Percentiles rank a stretch among this genome's conserved stretches.
These are phyloP conservation scores for Luvunga scandens DNA, from an alignment of 345 rosid genomes.

Conservation along the genomic window DNA sequence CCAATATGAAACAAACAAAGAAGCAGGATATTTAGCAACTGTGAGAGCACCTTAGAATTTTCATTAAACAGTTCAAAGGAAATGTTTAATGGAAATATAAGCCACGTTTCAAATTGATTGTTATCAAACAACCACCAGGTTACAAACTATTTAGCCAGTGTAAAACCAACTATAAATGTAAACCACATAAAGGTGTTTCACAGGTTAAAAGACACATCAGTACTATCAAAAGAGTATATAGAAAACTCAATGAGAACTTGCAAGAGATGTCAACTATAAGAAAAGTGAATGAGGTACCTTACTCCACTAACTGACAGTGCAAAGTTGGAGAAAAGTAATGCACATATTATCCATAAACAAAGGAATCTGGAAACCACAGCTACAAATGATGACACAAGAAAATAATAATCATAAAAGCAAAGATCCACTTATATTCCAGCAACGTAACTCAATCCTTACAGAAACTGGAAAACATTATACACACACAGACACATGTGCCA, in stretches of 20 bases:
- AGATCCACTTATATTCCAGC: neutral
- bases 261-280: neutral
- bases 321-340: slow-evolving; percentile 11
- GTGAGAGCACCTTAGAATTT: neutral
- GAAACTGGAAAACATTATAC: neutral
- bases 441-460: neutral
- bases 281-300: slow-evolving; percentile 14
- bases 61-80: neutral
- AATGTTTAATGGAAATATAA: neutral
- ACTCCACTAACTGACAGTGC: neutral
- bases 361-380: slow-evolving; percentile 18
- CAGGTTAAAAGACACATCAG: neutral
- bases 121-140: neutral
- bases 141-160: neutral
- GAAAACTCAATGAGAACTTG: neutral
- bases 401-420: neutral
- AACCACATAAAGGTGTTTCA: neutral
- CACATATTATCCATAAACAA: slow-evolving; percentile 2
- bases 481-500: too few relatives aligned
- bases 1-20: neutral
- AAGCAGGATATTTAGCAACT: neutral
- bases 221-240: neutral
- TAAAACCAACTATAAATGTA: neutral
- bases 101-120: neutral
- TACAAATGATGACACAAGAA: slow-evolving; percentile 10